Conservation (phyloP, 139 green algal genomes). For the Picochlorum sp. region DNA sequence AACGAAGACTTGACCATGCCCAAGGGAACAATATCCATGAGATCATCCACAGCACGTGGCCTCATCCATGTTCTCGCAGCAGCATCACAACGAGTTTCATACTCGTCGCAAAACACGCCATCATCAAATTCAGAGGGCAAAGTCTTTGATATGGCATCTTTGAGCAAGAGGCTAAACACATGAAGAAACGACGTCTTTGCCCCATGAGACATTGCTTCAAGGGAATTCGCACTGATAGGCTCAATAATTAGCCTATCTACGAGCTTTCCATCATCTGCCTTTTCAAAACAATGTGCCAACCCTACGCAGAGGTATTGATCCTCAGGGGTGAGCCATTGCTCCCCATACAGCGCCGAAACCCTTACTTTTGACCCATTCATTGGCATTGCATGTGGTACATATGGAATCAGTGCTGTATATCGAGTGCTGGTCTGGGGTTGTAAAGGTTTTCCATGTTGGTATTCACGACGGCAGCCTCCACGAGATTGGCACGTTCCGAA, state of each 20-base stretch:
- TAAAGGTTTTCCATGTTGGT: no score
- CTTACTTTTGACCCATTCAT: no score
- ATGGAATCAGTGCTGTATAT: no score
- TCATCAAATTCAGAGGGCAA: conserved; percentile 60
- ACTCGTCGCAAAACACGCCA: conserved; percentile 68
- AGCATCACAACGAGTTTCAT: conserved; percentile 57
- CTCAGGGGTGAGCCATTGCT: conserved; percentile 18
- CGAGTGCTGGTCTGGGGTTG: no score
- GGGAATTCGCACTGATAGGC: conserved; percentile 61
- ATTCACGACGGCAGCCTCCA: no score
- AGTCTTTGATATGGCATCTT: conserved; percentile 36
- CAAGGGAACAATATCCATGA: conserved; percentile 77
- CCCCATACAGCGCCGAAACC: conserved; percentile 25
- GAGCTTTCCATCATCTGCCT: conserved; percentile 61
- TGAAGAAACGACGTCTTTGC: conserved; percentile 71
- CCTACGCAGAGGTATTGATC: conserved; percentile 45
- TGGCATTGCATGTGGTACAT: no score
- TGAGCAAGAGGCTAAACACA: conserved; percentile 51
- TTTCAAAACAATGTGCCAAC: conserved; percentile 79
- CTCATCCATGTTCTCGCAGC: conserved; percentile 74
- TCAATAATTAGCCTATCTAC: conserved; percentile 69
- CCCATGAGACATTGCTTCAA: conserved; percentile 79
- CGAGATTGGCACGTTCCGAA: no score
- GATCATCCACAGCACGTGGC: conserved; percentile 75
- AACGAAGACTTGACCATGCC: conserved; percentile 62